Evolutionary conservation across 2,329 filamentous ascomycete genomes (phyloP), one percentile per base, ranked within the genome.

Genomic region (Colletotrichum sp.): DNA sequence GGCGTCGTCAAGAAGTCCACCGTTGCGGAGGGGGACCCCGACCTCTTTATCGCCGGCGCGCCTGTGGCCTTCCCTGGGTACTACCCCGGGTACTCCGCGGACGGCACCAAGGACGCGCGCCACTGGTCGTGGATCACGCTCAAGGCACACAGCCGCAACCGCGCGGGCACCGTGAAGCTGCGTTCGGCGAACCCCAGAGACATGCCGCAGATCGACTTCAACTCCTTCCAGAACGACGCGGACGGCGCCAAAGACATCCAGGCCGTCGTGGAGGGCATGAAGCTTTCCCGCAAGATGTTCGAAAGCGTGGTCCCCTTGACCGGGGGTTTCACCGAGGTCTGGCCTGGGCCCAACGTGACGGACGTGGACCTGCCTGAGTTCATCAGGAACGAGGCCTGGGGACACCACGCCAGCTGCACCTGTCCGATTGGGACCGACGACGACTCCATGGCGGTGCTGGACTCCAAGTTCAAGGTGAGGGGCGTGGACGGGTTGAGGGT

Each of bases 111-210:
- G 8, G 79, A 81, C 68, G 85, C 24, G 82, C 84, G 84, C 58
- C 85, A 88, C 80, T 79, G 79, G 80, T 75, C 80, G 66, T 83
- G 83, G 80, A 81, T 83, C 10, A 86, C 88, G 24, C 86, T 93
- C 60, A 92, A 93, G 82, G 88, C 89, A 4, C 89, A 91, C 80
- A 87, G 90, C 0, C 88, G 89, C 76, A 93, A 92, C 28, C 85
- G 85, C 52, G 85, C 86, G 7, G 92, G 92, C 18, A 90, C 87
- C 1, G 91, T 94, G 7, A 86, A 82, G 5, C 87, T 93, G 6
- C 83, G 84, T 13, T 93, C 91, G 0, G 83, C 88, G 0, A 88
- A 93, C 80, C 92, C 91, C 1, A 88, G 88, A 16, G 91, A 93
- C 76, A 85, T 87, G 26, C 92, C 92, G 0, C 83, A 89, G 28